Evolutionary conservation across 441 rosid species (phyloP), one percentile per base, ranked within the genome.

Genomic region (Corymbia citriodora): DNA sequence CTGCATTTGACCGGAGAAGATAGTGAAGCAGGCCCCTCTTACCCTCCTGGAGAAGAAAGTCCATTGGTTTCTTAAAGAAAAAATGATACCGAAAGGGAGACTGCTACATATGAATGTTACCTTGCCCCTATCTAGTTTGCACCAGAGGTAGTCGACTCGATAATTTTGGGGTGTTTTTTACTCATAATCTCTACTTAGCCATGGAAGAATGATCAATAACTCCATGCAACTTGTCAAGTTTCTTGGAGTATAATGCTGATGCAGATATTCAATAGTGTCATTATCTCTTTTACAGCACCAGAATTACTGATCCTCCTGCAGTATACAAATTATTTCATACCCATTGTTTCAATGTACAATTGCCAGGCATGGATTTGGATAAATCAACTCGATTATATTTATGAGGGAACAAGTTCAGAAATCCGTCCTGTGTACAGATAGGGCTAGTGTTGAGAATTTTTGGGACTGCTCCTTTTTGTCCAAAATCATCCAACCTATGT

Each of bases 121-220:
- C 93, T 98, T 83, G 98, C 98, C n/a, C 99, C 99, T 13, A 93
- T 98, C 89, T 98, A 99, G 99, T 97, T 98, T 94, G 91, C 97
- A 52, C 96, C 99, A 52, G 99, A 98, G 99, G 99, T 95, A 91
- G 12, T 48, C 16, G 59, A 31, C 59, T 90, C 74, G 25, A 40
- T 48, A 68, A 85, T 79, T 57, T 89, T 83, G 12, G 1, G 36
- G 88, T 45, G 40, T 2, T 12, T 40, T 49, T 33, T 45, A 59
- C 36, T 1, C 25, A 25, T 55, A 36, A 70, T 40, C n/a, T 79
- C 52, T 79, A 23, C 52, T 79, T 79, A 45, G 85, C 85, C 17
- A 1, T 1, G 10, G 10, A 45, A 45, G 16, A 79, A 45, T 40
- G 85, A 23, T 18, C 85, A 23, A 21, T 40, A 8, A 11, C 16